Percentiles rank a stretch among this genome's conserved stretches.
phyloP scores from a whole-genome alignment of 306 rosid genomes.

The Dryas drummondii region DNA sequence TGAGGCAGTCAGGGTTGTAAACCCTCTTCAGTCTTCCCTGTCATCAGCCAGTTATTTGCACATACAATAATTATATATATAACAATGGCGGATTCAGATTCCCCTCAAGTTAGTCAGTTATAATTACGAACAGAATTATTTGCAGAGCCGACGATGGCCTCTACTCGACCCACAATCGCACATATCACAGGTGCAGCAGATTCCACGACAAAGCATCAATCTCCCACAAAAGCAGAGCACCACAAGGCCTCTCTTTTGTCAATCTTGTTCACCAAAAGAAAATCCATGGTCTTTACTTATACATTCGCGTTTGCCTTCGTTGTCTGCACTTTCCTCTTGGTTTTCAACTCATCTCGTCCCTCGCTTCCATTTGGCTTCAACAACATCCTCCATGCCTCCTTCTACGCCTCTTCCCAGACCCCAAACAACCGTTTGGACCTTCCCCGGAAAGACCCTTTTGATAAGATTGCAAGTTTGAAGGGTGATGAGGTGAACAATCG shows the following conservation, averaged over 20 bases:
- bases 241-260: constrained; percentile 2
- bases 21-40: not conserved
- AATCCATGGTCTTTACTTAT: constrained; percentile 10
- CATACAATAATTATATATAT: not conserved
- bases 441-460: constrained; percentile 7
- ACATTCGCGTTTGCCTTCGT: constrained; percentile 8
- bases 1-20: constrained; percentile 13
- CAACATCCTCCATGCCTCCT: constrained; percentile 15
- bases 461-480: constrained; percentile 1
- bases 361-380: constrained; percentile 18
- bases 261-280: constrained; percentile 12
- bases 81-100: constrained; percentile 6
- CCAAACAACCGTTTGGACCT: not conserved
- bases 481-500: not conserved
- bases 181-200: constrained; percentile 3
- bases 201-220: not conserved
- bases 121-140: not conserved
- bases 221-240: constrained; percentile 1
- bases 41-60: not conserved
- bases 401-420: constrained; percentile 2
- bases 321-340: constrained; percentile 20
- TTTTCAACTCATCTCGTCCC: constrained; percentile 8
- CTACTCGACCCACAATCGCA: constrained; percentile 2
- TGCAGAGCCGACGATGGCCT: not conserved
- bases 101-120: too few species aligned